Evolutionary conservation across 768 basidiomycete genomes (phyloP).

Genomic region (Rubroboletus satanas): DNA sequence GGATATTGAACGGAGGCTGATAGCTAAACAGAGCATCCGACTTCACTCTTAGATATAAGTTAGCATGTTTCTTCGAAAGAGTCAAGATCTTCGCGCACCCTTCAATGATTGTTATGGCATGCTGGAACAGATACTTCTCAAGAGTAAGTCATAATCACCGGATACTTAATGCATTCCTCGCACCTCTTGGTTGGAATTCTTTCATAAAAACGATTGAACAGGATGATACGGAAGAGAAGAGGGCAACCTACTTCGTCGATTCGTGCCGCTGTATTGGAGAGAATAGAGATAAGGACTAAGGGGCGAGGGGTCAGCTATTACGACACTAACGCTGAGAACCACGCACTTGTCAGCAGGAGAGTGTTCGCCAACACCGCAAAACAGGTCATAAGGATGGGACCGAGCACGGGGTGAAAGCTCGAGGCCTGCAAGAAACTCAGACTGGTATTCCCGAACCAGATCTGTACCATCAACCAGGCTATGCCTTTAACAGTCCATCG

Average conservation of each 20-base stretch:
- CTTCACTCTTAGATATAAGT: slow-evolving; percentile 57
- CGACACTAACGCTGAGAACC: not conserved
- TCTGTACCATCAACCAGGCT: slow-evolving; percentile 81
- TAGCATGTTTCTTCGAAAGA: not conserved
- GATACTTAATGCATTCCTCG: not conserved
- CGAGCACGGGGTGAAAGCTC: slow-evolving; percentile 66
- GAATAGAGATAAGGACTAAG: slow-evolving; percentile 73
- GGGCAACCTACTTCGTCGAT: slow-evolving; percentile 53
- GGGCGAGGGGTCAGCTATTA: not conserved
- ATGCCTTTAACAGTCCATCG: slow-evolving; percentile 44
- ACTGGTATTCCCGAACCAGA: slow-evolving; percentile 81
- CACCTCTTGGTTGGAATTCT: slow-evolving; percentile 64
- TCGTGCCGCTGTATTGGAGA: slow-evolving; percentile 84
- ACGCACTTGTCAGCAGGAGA: slow-evolving; percentile 73
- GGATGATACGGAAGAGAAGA: not conserved
- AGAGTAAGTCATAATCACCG: slow-evolving; percentile 12
- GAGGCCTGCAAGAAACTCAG: slow-evolving; percentile 54
- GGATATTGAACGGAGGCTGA: slow-evolving; percentile 83
- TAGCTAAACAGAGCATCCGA: slow-evolving; percentile 89
- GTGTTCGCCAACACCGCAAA: slow-evolving; percentile 81
- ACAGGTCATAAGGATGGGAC: slow-evolving; percentile 72
- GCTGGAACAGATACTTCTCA: slow-evolving; percentile 81
- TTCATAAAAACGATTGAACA: not conserved
- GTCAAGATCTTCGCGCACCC: slow-evolving; percentile 44
- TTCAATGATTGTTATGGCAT: slow-evolving; percentile 82